Evolutionary conservation across 306 rosid genomes (phyloP), one percentile per base, ranked within the genome.

Genomic region (Prunus davidiana): DNA sequence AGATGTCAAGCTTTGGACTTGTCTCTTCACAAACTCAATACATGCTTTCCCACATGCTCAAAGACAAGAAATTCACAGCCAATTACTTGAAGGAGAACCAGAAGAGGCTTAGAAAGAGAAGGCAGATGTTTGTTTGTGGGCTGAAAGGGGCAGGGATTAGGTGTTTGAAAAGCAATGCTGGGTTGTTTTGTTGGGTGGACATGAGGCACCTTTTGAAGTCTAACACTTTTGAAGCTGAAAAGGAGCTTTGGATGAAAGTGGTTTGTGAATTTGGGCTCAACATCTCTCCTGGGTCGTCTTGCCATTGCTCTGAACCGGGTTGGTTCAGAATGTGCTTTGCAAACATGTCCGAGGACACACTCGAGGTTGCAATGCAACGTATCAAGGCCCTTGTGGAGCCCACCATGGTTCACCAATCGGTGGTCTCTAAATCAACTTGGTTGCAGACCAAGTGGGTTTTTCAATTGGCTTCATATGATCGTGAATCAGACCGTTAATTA

Each of bases 241-340:
- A 82, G 57, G 90, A 86, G 81, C 84, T 94, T 25, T 94, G 97
- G 97, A 89, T 75, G 75, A 87, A 15, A 61, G 83, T 94, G 34
- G 57, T 94, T 8, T 80, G 70, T 38, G 82, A 77, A 12, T 92
- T 89, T 50, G 73, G 87, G 25, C 45, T 94, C 76, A 94, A 94
- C 73, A 82, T 94, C 49, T 94, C 97, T 1, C 91, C 98, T 0
- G 97, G 97, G 0, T 85, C 93, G 16, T 89, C 98, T 56, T 94
- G 90, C 58, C 97, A 94, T 27, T 94, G 98, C 74, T 71, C 83
- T 27, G 97, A 94, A 76, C 96, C 98, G 0, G 98, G 98, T 3
- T 94, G 98, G 98, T 94, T 94, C 67, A 80, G 98, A 55, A 41
- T 94, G 46, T 94, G 98, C 82, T 94, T 90, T 72, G 93, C 98